Percentiles rank a stretch among this genome's conserved stretches.
These are phyloP conservation scores for Colletotrichum melonis DNA, from an alignment of 2,329 filamentous ascomycete species.

Conservation along the genomic window DNA sequence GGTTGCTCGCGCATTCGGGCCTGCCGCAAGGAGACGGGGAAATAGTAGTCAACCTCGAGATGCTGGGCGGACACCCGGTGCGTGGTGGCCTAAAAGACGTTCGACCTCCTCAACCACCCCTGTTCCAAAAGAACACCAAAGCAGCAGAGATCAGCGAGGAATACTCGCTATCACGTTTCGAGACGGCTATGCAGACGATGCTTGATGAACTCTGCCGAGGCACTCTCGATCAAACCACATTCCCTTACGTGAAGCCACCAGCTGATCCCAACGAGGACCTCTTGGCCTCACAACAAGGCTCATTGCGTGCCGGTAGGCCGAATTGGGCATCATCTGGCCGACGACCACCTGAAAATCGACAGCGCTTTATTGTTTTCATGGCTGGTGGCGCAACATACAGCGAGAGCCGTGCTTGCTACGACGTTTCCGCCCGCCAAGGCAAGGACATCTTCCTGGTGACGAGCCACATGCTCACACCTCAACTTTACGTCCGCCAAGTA, in stretches of 20 bases:
- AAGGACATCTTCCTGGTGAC: constrained; percentile 90
- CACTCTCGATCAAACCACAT: constrained; percentile 72
- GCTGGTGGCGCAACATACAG: constrained; percentile 95
- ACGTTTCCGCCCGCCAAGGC: constrained; percentile 77
- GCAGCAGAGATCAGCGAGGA: constrained; percentile 73
- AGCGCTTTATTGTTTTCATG: constrained; percentile 93
- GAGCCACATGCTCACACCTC: constrained; percentile 91
- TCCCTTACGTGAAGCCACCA: constrained; percentile 80
- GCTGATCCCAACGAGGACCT: constrained; percentile 71
- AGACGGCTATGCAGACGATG: constrained; percentile 84
- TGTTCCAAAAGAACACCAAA: constrained; percentile 78
- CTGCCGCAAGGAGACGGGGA: constrained; percentile 80
- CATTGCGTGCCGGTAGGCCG: constrained; percentile 89
- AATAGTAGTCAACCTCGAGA: constrained; percentile 80
- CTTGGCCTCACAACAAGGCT: constrained; percentile 71
- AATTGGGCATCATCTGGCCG: constrained; percentile 92
- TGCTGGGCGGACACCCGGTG: constrained; percentile 79
- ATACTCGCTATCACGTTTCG: constrained; percentile 87
- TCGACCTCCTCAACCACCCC: constrained; percentile 70
- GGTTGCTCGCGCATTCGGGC: constrained; percentile 84
- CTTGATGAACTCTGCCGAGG: constrained; percentile 80
- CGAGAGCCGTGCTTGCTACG: constrained; percentile 90
- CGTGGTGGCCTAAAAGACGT: constrained; percentile 79
- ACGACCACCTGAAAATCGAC: constrained; percentile 80
- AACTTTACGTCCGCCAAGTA: constrained; percentile 85